Base-by-base conservation (phyloP, 129 eudicot genomes). In the Erigeron canadensis region DNA sequence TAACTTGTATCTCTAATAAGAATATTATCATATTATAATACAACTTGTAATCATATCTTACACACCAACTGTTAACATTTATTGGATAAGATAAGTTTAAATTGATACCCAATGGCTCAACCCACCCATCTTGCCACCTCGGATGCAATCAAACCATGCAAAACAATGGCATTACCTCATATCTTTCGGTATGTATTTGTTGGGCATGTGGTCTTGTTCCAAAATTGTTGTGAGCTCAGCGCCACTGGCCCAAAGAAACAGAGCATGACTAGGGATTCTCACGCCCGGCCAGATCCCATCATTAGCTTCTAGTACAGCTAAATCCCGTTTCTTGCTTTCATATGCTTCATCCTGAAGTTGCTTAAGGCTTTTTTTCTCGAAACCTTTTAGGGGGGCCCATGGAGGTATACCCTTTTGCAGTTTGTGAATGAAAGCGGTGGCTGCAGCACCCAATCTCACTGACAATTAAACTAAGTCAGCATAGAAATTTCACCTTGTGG, bases 221-320 rank as follows among this genome's bases (percentile, higher is more conserved):
- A 93, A 73, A 63, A 92, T 78, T 2, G 88, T 69, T 5, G 98
- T 87, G 58, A 92, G 77, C 82, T 92, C 98, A 6, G 98, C 80
- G 65, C 98, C 98, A 77, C 98, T 84, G 39, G 98, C 96, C 98
- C 96, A 93, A 67, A 87, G 95, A 82, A 93, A 93, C 54, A 93
- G 59, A 54, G 98, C 87, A 82, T 93, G 96, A 60, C 98, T 87
- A 43, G 96, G 98, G 53, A 78, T 85, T 79, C 85, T 81, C 2
- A 89, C 90, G 45, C 98, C 96, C 12, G 98, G 98, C 98, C 98
- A 92, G 48, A 92, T 72, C 17, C 98, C 98, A 76, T 82, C 82
- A 74, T 93, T 89, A 71, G 98, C 98, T 83, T 89, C 85, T 15
- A 89, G 77, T 6, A 93, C 98, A 79, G 98, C 96, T 65, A 89